Evolutionary conservation across 2,329 filamentous ascomycete species (phyloP).

Genomic region (Graphilbum fragrans): DNA sequence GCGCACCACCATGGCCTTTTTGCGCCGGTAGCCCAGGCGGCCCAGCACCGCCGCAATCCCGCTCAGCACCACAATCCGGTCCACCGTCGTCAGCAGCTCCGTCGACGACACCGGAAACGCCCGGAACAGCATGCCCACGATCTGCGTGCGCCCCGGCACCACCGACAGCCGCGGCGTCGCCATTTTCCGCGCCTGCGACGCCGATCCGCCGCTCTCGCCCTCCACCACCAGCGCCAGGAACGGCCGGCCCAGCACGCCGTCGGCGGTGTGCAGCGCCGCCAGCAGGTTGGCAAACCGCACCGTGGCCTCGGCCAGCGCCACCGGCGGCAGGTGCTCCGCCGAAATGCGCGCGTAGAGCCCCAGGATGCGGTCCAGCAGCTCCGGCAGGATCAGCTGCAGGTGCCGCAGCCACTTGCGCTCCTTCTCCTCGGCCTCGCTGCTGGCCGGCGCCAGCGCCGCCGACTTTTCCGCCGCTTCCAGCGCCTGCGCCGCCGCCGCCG

Average conservation of each 20-base stretch:
- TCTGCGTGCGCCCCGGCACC: slow-evolving; percentile 46
- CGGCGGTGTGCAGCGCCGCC: slow-evolving; percentile 51
- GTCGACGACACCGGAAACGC: slow-evolving; percentile 57
- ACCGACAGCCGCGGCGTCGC: slow-evolving; percentile 45
- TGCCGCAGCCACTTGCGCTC: slow-evolving; percentile 42
- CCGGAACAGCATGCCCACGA: slow-evolving; percentile 52
- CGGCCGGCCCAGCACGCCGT: slow-evolving; percentile 48
- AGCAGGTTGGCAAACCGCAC: slow-evolving; percentile 63
- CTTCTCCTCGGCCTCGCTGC: slow-evolving; percentile 18
- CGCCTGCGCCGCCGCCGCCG: slow-evolving; percentile 16
- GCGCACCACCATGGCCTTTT: slow-evolving; percentile 81
- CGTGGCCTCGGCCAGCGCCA: slow-evolving; percentile 60
- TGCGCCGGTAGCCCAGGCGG: slow-evolving; percentile 66
- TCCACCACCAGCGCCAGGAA: slow-evolving; percentile 52
- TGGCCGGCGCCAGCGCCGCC: background rate
- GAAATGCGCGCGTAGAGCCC: slow-evolving; percentile 61
- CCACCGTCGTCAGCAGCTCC: slow-evolving; percentile 58
- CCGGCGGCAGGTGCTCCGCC: slow-evolving; percentile 56
- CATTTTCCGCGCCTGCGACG: slow-evolving; percentile 28
- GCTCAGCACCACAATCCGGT: slow-evolving; percentile 67
- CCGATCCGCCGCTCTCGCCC: slow-evolving; percentile 32
- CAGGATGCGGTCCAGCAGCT: slow-evolving; percentile 63
- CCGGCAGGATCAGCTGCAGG: slow-evolving; percentile 51
- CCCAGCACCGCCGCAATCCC: slow-evolving; percentile 83
- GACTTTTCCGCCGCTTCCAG: slow-evolving; percentile 23